Base-by-base conservation (phyloP, 768 basidiomycete species). In the Russula foetens region DNA sequence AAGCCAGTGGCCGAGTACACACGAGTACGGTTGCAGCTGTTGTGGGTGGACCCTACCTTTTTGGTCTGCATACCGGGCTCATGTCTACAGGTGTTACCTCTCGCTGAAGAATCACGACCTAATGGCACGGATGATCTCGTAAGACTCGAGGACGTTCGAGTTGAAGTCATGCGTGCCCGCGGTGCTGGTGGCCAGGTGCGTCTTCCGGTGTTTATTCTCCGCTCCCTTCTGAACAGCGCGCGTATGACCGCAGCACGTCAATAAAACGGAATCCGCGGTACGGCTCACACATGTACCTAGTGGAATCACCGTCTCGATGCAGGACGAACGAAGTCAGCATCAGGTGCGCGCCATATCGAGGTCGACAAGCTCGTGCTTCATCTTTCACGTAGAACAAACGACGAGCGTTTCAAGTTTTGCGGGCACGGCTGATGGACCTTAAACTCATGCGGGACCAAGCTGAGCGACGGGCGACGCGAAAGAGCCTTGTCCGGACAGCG, bases 241-340 rank as follows among this genome's bases (percentile, higher is more conserved):
- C 48, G 50, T 23, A 12, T 11, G 19, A 24, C 35, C 21, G 11
- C 65, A 98, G 88, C 96, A 98, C 73, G 97, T 98, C 68, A 99
- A 99, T 75, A 92, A 88, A 79, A 98, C 97, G 0, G 97, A 99
- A 73, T 98, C 96, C 2, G 96, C 97, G 2, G 94, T 99, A 23
- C 86, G 97, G 1, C 73, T 98, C 47, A 96, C 93, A 0, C 97
- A 99, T 68, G 74, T 89, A 15, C 96, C 97, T 1, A 90, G 92
- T 4, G 94, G 96, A 0, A 86, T 98, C 56, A 89, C 88, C 1
- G 96, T 98, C 9, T 94, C 93, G 8, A 98, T 98, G 91, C 97
- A 99, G 75, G 95, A 99, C 68, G 93, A 95, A 66, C 83, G 97
- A 7, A 92, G 88, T 70, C 97, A 99, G 69, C 96, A 98, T 71